Evolutionary conservation across 164 flowering plant genomes (phyloP), one percentile per base, ranked within the genome.

Genomic region (Liquidambar formosana): DNA sequence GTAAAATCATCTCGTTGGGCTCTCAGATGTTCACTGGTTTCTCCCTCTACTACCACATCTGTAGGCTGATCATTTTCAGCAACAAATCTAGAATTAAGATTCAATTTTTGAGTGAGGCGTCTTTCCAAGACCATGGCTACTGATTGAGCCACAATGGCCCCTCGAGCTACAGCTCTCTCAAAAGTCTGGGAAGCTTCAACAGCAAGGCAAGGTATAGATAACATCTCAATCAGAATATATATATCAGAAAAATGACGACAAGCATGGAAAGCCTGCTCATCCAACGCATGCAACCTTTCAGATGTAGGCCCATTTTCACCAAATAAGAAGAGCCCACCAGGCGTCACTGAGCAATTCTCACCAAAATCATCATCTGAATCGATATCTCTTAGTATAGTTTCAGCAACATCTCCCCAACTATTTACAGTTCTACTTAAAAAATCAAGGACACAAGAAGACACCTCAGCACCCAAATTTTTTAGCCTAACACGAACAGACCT

Each of bases 91-190:
- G 92, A 74, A 69, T 72, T 75, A 44, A 56, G 78, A 68, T 73
- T 81, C 45, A 81, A 71, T 62, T 85, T 83, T 51, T 83, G 88
- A 68, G 86, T 75, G 70, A 75, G 86, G 58, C 99, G 89, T 68
- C 89, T 87, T 79, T 96, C 97, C 86, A 96, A 78, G 60, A 88
- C 97, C 82, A 88, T 65, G 46, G 91, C 96, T 21, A 90, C 82
- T 71, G 94, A 77, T 65, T 89, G 88, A 68, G 89, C 86, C 49
- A 73, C 64, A 70, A 96, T 79, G 43, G 80, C 79, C 44, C 97
- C 98, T 60, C 85, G 84, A 71, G 94, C 84, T 58, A 96, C 88
- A 62, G 95, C 95, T 81, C 93, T 92, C 82, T 93, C 98, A 80
- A 93, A 91, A 60, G 81, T 88, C 73, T 89, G 94, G 28, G 94